Evolutionary conservation across 148 eudicot species (phyloP).

Genomic region (Cornus kousa): DNA sequence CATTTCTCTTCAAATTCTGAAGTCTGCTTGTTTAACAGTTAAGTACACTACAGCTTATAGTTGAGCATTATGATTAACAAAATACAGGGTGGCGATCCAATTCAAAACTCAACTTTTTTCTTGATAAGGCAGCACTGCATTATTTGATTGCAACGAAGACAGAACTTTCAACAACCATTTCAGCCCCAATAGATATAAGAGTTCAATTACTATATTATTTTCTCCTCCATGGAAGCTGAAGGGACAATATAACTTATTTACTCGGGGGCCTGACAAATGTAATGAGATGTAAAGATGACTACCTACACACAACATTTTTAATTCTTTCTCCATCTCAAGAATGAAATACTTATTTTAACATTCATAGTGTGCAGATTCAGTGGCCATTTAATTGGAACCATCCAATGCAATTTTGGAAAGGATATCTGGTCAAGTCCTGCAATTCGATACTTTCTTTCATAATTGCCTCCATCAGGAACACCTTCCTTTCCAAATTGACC

Average conservation of each 20-base stretch:
- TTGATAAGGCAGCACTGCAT: background rate
- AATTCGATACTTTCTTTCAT: constrained; percentile 52
- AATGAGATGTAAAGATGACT: background rate
- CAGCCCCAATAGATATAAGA: background rate
- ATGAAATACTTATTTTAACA: background rate
- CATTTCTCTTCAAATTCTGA: constrained; percentile 50
- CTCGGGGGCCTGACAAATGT: background rate
- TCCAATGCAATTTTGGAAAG: constrained; percentile 22
- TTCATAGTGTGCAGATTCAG: background rate
- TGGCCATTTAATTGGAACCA: background rate
- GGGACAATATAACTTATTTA: background rate
- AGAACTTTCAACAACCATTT: background rate
- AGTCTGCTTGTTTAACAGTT: constrained; percentile 60
- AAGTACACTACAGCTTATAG: constrained; percentile 27
- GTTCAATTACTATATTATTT: background rate
- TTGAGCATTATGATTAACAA: background rate
- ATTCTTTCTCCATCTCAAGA: background rate
- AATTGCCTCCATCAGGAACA: constrained; percentile 51
- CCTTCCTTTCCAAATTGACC: constrained; percentile 44
- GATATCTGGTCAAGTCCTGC: constrained; percentile 74
- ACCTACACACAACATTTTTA: background rate
- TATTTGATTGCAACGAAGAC: background rate
- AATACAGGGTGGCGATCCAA: background rate
- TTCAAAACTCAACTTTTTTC: background rate
- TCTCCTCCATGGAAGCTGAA: background rate